Base-by-base conservation (phyloP, 768 basidiomycete species). In the Pisolithus orientalis region DNA sequence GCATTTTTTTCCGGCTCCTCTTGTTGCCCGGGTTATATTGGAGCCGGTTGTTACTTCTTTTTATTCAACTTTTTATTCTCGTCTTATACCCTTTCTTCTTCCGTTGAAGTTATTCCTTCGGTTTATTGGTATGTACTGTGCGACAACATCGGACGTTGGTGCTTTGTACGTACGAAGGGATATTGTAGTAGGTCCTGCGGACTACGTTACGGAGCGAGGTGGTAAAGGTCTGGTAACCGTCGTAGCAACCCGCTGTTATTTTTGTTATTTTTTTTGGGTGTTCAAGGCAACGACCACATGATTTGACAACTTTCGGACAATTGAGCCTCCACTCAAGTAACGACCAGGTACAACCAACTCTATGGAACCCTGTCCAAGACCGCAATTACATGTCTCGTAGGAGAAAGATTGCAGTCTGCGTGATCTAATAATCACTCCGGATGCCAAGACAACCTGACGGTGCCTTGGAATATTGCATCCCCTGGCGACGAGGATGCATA, bases 31-130 rank as follows among this genome's bases (percentile, higher is more conserved):
- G 31, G 44, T n/a, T n/a, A 14, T 10, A 8, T 29, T 45, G 10
- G 4, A 8, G 17, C 9, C 25, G 9, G 11, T 43, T 24, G 21
- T 29, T 45, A 9, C 25, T 27, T 25, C 27, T 14, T 25, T 25
- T 25, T 14, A 44, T 45, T 39, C 45, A 16, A 17, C 39, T 53
- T 53, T 46, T 47, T 38, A 46, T 59, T 56, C 25, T 56, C 56
- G 49, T 44, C 39, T 48, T 57, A 65, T 69, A 67, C 67, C 65
- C 67, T 16, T 44, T 42, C 38, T 17, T 52, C 43, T 37, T n/a
- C 31, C 29, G 10, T 21, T 49, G 38, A 51, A 49, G 11, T 27
- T 39, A 55, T 52, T 57, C 14, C 17, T 45, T 31, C 31, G 3
- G 50, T 52, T 52, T 47, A 52, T 59, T 51, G 51, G 31, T 37